Percentiles rank a stretch among this genome's conserved stretches.
Conservation (phyloP, 1,284 basidiomycete species). For the Inonotus hispidus region DNA sequence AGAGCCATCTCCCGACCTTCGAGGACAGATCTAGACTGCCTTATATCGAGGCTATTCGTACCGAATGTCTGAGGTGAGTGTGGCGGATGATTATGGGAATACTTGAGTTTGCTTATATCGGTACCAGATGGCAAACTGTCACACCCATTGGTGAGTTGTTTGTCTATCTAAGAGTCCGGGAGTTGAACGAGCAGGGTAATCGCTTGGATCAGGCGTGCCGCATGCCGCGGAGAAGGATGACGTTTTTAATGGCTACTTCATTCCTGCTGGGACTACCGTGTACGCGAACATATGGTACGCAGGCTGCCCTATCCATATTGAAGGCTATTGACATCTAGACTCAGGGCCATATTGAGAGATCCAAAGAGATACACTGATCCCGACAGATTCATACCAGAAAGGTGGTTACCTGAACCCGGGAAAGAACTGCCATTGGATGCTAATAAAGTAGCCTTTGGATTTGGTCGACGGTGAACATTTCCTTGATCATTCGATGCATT, state of each 20-base stretch:
- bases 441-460: constrained; percentile 6
- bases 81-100: too few species aligned
- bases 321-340: background rate
- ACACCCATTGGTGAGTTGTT: constrained; percentile 9
- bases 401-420: background rate
- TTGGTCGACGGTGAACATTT: background rate
- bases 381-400: constrained; percentile 23
- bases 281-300: constrained; percentile 18
- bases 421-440: background rate
- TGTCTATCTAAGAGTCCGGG: background rate
- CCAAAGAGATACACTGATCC: constrained; percentile 21
- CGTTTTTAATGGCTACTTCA: constrained; percentile 18
- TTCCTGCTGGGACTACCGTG: constrained; percentile 19
- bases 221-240: constrained; percentile 25
- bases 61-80: too few species aligned
- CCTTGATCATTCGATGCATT: too few species aligned
- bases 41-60: too few species aligned
- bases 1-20: constrained; percentile 1
- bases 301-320: background rate
- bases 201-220: constrained; percentile 15
- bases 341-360: constrained; percentile 25
- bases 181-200: background rate
- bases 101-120: too few species aligned
- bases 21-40: too few species aligned
- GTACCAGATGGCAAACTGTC: constrained; percentile 17